Conservation (phyloP, 208 protist genomes). For the Leishmania gerbilli region DNA sequence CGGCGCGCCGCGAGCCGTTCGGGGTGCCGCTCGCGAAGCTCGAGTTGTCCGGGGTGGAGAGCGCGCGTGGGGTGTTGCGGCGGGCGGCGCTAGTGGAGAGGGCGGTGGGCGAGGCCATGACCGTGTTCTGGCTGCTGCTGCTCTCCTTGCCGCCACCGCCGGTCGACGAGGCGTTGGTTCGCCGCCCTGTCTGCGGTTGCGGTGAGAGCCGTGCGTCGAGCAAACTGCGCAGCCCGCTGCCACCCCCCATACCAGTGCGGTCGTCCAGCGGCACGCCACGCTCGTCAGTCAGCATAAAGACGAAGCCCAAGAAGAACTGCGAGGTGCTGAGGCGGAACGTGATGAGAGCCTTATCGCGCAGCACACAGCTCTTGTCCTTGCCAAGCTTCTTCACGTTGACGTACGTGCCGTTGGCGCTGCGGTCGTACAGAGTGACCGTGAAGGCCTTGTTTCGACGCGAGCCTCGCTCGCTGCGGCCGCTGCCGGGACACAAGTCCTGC, state of each 20-base stretch:
- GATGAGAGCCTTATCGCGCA: constrained; percentile 80
- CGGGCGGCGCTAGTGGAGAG: constrained; percentile 22
- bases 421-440: constrained; percentile 60
- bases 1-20: constrained; percentile 22
- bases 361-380: constrained; percentile 67
- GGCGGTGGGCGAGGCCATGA: constrained; percentile 10
- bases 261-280: constrained; percentile 55
- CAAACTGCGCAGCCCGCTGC: constrained; percentile 18
- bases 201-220: constrained; percentile 30
- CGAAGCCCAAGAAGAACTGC: constrained; percentile 88
- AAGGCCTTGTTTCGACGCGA: constrained; percentile 26
- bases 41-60: constrained; percentile 49
- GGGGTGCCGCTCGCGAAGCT: constrained; percentile 37
- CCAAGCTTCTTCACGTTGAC: constrained; percentile 89
- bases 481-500: constrained; percentile 21
- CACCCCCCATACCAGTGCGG: constrained; percentile 8
- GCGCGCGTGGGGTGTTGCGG: constrained; percentile 38
- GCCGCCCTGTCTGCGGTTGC: constrained; percentile 19
- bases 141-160: constrained; percentile 21
- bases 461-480: constrained; percentile 21
- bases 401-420: constrained; percentile 88
- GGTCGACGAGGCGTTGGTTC: constrained; percentile 13
- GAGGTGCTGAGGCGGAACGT: constrained; percentile 85
- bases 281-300: constrained; percentile 80
- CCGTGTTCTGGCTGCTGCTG: constrained; percentile 21